phyloP scores from a whole-genome alignment of 768 basidiomycete species.

The Rubroboletus satanas region DNA sequence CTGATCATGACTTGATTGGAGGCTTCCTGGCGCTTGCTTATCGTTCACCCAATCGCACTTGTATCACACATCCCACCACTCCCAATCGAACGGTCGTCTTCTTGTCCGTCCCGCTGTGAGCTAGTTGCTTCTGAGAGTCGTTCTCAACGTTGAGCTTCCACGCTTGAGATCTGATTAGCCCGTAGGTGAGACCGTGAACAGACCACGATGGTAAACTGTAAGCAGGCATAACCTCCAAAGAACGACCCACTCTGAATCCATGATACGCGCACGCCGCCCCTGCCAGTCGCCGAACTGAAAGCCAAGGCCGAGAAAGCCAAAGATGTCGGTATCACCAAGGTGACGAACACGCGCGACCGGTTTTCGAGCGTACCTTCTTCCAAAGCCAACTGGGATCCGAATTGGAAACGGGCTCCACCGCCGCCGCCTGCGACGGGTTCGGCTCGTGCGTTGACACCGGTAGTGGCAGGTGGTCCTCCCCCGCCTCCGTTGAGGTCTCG shows the following conservation, averaged over 20 bases:
- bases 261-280: not conserved
- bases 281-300: constrained; percentile 60
- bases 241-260: not conserved
- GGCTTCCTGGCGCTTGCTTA: too few relatives aligned
- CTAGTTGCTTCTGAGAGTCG: not conserved
- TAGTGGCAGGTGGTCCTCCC: constrained; percentile 13
- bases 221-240: constrained; percentile 6
- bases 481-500: constrained; percentile 35
- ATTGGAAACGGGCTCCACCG: constrained; percentile 47
- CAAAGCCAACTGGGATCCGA: constrained; percentile 61
- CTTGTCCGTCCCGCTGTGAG: not conserved
- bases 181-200: not conserved
- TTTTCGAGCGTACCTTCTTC: constrained; percentile 53
- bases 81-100: not conserved
- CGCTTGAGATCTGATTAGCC: too few relatives aligned
- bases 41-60: too few relatives aligned
- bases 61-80: not conserved
- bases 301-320: constrained; percentile 62
- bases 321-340: constrained; percentile 47
- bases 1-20: too few relatives aligned
- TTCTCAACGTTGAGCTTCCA: not conserved
- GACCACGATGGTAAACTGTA: constrained; percentile 30
- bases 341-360: constrained; percentile 54
- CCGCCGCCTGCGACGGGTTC: constrained; percentile 32
- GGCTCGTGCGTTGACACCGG: constrained; percentile 1